phyloP scores from a whole-genome alignment of 257 asterid genomes.

The Anisodus tanguticus region DNA sequence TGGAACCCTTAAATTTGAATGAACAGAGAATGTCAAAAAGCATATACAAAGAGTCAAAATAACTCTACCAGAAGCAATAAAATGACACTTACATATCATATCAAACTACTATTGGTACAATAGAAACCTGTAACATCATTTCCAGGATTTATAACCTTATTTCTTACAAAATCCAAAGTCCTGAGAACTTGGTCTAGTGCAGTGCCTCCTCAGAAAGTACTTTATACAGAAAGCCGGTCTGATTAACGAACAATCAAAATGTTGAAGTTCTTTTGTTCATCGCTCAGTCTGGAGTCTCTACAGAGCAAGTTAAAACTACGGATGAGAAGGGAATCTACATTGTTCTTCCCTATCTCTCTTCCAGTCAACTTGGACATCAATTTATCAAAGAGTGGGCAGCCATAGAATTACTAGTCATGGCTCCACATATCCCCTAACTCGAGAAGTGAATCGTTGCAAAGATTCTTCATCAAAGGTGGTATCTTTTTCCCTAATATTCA shows the following conservation, averaged over 20 bases:
- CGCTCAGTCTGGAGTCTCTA: neutral
- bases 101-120: conserved; percentile 11
- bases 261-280: neutral
- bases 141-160: neutral
- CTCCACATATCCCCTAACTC: conserved; percentile 71
- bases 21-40: neutral
- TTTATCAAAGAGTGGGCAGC: neutral
- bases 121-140: neutral
- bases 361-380: conserved; percentile 21
- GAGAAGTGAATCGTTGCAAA: conserved; percentile 60
- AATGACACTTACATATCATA: neutral
- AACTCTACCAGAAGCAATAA: neutral
- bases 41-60: neutral
- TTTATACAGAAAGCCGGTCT: neutral
- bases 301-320: neutral
- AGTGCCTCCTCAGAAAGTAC: neutral
- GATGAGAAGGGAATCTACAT: neutral
- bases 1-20: neutral
- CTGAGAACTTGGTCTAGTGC: neutral
- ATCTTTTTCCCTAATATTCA: conserved; percentile 60
- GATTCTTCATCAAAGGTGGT: conserved; percentile 51
- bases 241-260: neutral
- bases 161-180: neutral
- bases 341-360: neutral
- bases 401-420: conserved; percentile 29